These are phyloP conservation scores for Radiomyces spectabilis DNA, from an alignment of 192 early-diverging fungal genomes.

Conservation along the genomic window DNA sequence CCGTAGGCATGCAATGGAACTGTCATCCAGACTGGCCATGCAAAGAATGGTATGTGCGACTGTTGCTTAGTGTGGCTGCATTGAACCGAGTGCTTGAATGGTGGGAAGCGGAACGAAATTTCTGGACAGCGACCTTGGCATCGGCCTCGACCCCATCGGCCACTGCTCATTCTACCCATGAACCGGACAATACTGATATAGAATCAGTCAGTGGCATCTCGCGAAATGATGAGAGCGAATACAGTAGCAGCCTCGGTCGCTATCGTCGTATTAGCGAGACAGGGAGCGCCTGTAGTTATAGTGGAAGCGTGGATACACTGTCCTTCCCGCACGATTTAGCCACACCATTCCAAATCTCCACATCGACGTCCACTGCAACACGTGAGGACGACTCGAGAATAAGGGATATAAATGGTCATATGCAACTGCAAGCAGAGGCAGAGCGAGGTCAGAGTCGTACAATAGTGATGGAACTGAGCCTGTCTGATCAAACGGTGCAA, in stretches of 20 bases:
- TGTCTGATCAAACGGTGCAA: constrained; percentile 40
- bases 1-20: constrained; percentile 57
- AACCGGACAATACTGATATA: too few species aligned
- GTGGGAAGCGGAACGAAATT: constrained; percentile 66
- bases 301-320: neutral
- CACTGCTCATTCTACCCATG: too few species aligned
- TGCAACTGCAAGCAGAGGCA: constrained; percentile 52
- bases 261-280: neutral
- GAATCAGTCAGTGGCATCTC: too few species aligned
- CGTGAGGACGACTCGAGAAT: neutral
- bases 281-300: neutral
- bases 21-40: constrained; percentile 58
- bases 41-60: constrained; percentile 48
- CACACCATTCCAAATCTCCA: neutral
- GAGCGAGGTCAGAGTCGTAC: constrained; percentile 61
- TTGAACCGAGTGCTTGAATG: constrained; percentile 72
- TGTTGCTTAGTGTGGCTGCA: constrained; percentile 65
- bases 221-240: too few species aligned
- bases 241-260: too few species aligned
- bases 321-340: neutral
- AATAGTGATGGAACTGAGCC: constrained; percentile 70
- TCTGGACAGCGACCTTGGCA: constrained; percentile 53
- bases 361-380: neutral
- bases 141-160: too few species aligned
- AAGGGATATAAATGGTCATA: constrained; percentile 29